Evolutionary conservation across 2,329 filamentous ascomycete genomes (phyloP).

Genomic region (Cercospora canescens): DNA sequence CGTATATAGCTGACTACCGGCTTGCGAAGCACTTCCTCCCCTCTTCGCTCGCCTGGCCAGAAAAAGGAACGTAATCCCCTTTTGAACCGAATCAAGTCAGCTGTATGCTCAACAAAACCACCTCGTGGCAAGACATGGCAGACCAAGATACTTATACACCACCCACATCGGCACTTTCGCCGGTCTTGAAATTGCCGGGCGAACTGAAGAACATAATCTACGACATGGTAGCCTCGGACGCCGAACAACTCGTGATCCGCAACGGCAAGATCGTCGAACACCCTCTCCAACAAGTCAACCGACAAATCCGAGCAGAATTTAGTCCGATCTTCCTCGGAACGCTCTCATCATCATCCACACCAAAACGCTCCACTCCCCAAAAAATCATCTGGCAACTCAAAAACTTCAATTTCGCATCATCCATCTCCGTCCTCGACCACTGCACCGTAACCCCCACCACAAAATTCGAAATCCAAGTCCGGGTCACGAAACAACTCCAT

Average conservation of each 20-base stretch:
- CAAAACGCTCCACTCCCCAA: not conserved
- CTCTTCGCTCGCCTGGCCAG: not conserved
- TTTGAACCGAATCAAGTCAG: not conserved
- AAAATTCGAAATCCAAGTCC: conserved; percentile 9
- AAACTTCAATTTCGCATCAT: conserved; percentile 15
- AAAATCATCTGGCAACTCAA: conserved; percentile 9
- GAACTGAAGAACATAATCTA: conserved; percentile 31
- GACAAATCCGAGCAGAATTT: conserved; percentile 18
- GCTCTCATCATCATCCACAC: not conserved
- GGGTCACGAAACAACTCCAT: conserved; percentile 17
- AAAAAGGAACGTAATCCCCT: not conserved
- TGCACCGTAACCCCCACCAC: conserved; percentile 3
- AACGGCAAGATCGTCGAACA: conserved; percentile 13
- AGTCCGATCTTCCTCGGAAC: conserved; percentile 1
- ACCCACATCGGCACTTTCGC: not conserved
- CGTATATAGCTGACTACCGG: not conserved
- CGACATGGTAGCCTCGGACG: conserved; percentile 19
- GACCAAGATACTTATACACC: not conserved
- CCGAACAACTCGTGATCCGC: conserved; percentile 10
- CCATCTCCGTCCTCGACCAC: conserved; percentile 9
- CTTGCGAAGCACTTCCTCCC: not conserved
- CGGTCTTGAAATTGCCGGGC: conserved; percentile 19
- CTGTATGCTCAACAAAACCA: not conserved
- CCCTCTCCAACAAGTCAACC: conserved; percentile 13
- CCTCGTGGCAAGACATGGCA: not conserved